Conservation (phyloP, 805 yeast species). For the Candida chauliodis region DNA sequence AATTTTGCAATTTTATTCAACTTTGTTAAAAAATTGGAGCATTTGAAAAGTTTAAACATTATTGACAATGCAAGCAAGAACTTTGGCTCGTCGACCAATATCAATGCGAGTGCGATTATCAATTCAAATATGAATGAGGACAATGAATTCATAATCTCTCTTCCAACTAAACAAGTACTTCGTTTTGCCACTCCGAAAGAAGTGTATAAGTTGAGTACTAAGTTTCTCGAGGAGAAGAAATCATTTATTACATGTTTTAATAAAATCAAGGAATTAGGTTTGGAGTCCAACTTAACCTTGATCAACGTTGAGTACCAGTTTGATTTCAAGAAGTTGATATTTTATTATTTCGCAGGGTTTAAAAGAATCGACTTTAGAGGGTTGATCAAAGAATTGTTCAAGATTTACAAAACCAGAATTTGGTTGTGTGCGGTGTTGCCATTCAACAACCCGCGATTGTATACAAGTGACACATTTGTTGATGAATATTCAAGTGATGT, state of each 20-base stretch:
- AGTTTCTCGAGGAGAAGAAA: constrained; percentile 67
- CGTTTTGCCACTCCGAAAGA: constrained; percentile 76
- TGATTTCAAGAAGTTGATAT: constrained; percentile 43
- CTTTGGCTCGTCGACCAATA: constrained; percentile 23
- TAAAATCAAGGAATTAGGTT: constrained; percentile 45
- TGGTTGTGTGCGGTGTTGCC: constrained; percentile 49
- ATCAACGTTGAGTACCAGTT: constrained; percentile 45
- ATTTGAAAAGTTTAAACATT: constrained; percentile 49
- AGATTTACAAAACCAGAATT: constrained; percentile 44
- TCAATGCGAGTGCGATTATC: constrained; percentile 34
- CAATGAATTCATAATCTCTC: constrained; percentile 56
- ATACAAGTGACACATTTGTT: constrained; percentile 12
- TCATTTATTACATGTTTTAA: constrained; percentile 62
- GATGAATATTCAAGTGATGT: constrained; percentile 1
- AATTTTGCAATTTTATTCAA: constrained; percentile 69
- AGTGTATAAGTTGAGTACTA: constrained; percentile 55
- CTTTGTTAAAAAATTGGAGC: constrained; percentile 70
- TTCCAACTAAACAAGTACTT: constrained; percentile 75
- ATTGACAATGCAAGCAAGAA: constrained; percentile 20
- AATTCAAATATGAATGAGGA: constrained; percentile 48
- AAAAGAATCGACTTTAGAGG: constrained; percentile 42
- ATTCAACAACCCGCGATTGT: constrained; percentile 31
- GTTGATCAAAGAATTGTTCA: constrained; percentile 42
- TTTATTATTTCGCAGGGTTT: constrained; percentile 45
- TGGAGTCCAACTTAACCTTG: constrained; percentile 40